phyloP scores from a whole-genome alignment of 345 rosid genomes.

The Lumnitzera littorea region DNA sequence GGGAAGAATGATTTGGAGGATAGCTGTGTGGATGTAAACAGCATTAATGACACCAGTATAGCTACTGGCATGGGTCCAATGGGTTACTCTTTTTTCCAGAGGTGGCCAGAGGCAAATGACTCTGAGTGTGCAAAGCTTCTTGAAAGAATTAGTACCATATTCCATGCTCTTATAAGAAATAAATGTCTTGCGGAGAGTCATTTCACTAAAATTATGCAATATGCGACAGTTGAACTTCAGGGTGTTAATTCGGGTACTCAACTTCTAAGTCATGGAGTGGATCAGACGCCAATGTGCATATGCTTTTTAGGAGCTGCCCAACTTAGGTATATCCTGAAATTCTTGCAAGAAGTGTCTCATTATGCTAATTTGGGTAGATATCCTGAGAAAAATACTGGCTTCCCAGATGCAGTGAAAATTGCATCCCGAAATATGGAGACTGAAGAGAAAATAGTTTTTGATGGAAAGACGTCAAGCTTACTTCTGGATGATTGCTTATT shows the following conservation, averaged over 20 bases:
- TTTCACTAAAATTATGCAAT: constrained; percentile 66
- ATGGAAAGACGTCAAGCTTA: constrained; percentile 51
- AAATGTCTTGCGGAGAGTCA: constrained; percentile 80
- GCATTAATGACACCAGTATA: constrained; percentile 28
- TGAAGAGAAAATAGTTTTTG: constrained; percentile 61
- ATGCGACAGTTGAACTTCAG: constrained; percentile 70
- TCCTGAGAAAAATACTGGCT: constrained; percentile 44
- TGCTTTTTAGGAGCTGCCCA: constrained; percentile 78
- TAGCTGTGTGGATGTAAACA: constrained; percentile 15
- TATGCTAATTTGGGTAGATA: constrained; percentile 65
- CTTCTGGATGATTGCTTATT: constrained; percentile 52
- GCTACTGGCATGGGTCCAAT: constrained; percentile 8
- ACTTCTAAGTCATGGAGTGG: constrained; percentile 52
- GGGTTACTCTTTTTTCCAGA: constrained; percentile 31
- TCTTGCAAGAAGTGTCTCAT: constrained; percentile 77
- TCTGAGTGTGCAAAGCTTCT: constrained; percentile 74
- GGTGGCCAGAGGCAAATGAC: constrained; percentile 74
- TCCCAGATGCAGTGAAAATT: constrained; percentile 36
- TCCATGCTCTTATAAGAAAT: constrained; percentile 66
- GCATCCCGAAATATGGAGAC: constrained; percentile 25
- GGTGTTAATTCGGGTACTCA: constrained; percentile 54
- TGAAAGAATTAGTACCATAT: constrained; percentile 51
- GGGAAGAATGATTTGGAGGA: constrained; percentile 48
- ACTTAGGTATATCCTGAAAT: constrained; percentile 74
- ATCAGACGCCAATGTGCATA: constrained; percentile 64